A percentile compares a stretch with the other conserved stretches of the same genome.
Conservation (phyloP, 108 stramenopile species). For the Parmales sp. region DNA sequence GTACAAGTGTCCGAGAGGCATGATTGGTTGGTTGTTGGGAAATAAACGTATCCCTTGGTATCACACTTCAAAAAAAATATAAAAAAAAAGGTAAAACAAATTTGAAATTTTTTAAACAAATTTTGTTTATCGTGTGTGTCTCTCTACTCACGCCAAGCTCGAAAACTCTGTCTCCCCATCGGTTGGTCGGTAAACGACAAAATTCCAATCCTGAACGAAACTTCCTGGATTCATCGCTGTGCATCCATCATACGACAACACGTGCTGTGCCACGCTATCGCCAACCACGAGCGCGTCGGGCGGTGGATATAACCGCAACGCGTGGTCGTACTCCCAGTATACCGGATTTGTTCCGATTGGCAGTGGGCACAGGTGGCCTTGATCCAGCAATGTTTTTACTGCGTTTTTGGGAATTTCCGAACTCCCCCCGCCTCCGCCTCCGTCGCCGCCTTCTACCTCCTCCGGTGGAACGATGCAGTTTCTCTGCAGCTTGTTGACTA, state of each 20-base stretch:
- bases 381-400: slow-evolving; percentile 72
- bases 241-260: slow-evolving; percentile 43
- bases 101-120: no score
- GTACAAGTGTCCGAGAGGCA: slow-evolving; percentile 1
- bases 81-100: neutral
- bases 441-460: slow-evolving; percentile 24
- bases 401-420: slow-evolving; percentile 38
- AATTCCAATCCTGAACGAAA: slow-evolving; percentile 39
- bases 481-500: slow-evolving; percentile 64
- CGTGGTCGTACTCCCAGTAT: slow-evolving; percentile 84
- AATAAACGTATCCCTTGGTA: no score
- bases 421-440: neutral
- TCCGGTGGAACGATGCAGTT: slow-evolving; percentile 51
- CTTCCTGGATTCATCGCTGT: slow-evolving; percentile 45
- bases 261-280: slow-evolving; percentile 37
- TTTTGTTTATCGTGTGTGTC: no score
- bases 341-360: slow-evolving; percentile 59
- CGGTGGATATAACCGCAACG: slow-evolving; percentile 76
- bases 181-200: slow-evolving; percentile 46
- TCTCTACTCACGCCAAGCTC: no score
- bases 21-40: neutral
- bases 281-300: slow-evolving; percentile 73
- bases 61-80: no score
- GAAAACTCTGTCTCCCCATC: neutral
- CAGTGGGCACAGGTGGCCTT: slow-evolving; percentile 77